Evolutionary conservation across 306 rosid genomes (phyloP).

Genomic region (Adenanthera pavonina): DNA sequence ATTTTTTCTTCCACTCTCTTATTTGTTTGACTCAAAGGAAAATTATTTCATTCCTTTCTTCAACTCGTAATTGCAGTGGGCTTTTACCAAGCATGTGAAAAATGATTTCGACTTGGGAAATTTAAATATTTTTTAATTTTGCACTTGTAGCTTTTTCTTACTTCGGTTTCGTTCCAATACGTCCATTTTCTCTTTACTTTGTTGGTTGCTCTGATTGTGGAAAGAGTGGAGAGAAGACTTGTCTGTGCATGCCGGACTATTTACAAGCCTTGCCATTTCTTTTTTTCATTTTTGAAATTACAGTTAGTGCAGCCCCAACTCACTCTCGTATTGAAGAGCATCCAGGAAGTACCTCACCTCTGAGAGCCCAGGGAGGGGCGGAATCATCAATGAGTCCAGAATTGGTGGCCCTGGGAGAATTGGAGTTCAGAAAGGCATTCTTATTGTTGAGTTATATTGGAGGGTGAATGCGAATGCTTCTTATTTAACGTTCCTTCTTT

Average conservation of each 20-base stretch:
- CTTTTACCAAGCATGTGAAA: no score
- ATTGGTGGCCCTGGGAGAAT: conserved; percentile 66
- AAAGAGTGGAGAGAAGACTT: neutral
- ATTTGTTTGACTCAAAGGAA: neutral
- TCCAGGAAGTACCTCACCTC: neutral
- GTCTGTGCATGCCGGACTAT: neutral
- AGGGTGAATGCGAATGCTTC: conserved; percentile 42
- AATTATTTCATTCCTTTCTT: neutral
- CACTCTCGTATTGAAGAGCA: conserved; percentile 9
- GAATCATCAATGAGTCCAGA: neutral
- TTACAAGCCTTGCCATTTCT: neutral
- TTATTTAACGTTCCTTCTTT: neutral
- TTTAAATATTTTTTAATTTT: no score
- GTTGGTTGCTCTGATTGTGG: neutral
- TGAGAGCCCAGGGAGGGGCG: conserved; percentile 7
- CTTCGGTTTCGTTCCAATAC: neutral
- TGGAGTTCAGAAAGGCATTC: conserved; percentile 76
- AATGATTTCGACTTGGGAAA: neutral
- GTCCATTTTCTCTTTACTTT: neutral
- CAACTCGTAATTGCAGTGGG: no score
- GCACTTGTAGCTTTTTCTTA: neutral
- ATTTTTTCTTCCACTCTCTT: neutral
- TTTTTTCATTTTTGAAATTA: neutral
- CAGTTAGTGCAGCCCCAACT: conserved; percentile 1
- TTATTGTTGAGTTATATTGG: conserved; percentile 66